A percentile compares a stretch with the other conserved stretches of the same genome.
Conservation (phyloP, 2,329 filamentous ascomycete species). For the Aspergillus uvarum region DNA sequence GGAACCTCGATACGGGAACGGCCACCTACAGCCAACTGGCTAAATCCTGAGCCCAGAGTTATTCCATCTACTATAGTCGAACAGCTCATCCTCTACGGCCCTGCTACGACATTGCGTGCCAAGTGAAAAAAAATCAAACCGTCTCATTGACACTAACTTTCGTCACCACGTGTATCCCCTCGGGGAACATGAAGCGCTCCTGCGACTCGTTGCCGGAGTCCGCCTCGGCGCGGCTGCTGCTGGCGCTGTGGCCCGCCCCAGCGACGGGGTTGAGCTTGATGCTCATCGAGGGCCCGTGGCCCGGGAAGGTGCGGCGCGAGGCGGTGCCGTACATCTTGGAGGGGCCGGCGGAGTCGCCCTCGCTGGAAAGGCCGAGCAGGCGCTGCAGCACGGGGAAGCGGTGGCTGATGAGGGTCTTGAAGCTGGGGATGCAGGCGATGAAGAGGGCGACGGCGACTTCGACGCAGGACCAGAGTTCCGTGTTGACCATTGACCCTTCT, state of each 20-base stretch:
- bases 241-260: background rate
- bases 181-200: constrained; percentile 13
- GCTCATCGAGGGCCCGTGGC: constrained; percentile 12
- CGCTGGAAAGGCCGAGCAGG: constrained; percentile 15
- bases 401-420: constrained; percentile 20
- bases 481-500: constrained; percentile 19
- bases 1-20: too few relatives aligned
- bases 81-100: background rate
- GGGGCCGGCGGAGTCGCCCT: constrained; percentile 2
- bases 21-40: too few relatives aligned
- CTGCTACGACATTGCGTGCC: too few relatives aligned
- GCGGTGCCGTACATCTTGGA: constrained; percentile 18
- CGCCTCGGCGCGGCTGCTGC: constrained; percentile 10
- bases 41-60: background rate
- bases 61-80: background rate
- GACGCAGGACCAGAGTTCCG: constrained; percentile 24
- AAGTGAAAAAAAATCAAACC: background rate
- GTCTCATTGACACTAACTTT: constrained; percentile 3
- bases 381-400: constrained; percentile 15
- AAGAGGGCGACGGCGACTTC: constrained; percentile 23
- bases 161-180: constrained; percentile 8
- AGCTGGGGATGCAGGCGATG: constrained; percentile 24
- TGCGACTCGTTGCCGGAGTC: constrained; percentile 11
- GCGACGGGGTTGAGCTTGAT: constrained; percentile 8
- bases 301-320: constrained; percentile 7